Evolutionary conservation across 805 yeast genomes (phyloP).

Genomic region (Candida orba): DNA sequence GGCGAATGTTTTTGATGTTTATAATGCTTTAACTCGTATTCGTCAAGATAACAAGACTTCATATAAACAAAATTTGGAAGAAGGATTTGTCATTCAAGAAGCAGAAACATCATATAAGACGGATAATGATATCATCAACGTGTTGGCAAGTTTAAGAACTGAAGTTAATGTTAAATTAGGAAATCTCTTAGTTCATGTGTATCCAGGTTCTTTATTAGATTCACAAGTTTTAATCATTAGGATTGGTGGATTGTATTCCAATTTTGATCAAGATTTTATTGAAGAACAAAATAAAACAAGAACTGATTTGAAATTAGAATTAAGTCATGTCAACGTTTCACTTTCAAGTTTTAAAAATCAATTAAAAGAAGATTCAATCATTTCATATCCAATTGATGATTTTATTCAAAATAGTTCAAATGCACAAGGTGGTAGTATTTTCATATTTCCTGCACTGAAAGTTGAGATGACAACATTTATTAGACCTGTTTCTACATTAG

Average conservation of each 20-base stretch:
- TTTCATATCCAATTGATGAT: constrained; percentile 40
- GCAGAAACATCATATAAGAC: constrained; percentile 8
- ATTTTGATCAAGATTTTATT: constrained; percentile 40
- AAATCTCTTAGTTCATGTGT: constrained; percentile 52
- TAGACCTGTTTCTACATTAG: constrained; percentile 37
- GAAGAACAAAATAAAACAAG: constrained; percentile 25
- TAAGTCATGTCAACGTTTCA: constrained; percentile 60
- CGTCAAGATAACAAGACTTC: constrained; percentile 65
- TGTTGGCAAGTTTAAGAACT: constrained; percentile 45
- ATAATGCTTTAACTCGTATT: constrained; percentile 62
- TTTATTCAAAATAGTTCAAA: constrained; percentile 49
- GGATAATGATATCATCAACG: constrained; percentile 22
- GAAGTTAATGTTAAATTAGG: constrained; percentile 58
- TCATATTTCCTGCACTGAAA: constrained; percentile 68
- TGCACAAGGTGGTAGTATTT: constrained; percentile 74
- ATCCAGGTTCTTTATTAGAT: constrained; percentile 79
- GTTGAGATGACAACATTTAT: constrained; percentile 76
- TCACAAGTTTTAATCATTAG: constrained; percentile 62
- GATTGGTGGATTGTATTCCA: constrained; percentile 48
- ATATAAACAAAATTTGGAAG: constrained; percentile 62
- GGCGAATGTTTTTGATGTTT: constrained; percentile 72
- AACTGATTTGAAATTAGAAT: constrained; percentile 51
- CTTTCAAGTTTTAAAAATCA: constrained; percentile 52
- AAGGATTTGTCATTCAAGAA: constrained; percentile 34
- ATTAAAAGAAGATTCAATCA: constrained; percentile 42